Conservation (phyloP, 768 basidiomycete species). For the Tulasnella sp. region DNA sequence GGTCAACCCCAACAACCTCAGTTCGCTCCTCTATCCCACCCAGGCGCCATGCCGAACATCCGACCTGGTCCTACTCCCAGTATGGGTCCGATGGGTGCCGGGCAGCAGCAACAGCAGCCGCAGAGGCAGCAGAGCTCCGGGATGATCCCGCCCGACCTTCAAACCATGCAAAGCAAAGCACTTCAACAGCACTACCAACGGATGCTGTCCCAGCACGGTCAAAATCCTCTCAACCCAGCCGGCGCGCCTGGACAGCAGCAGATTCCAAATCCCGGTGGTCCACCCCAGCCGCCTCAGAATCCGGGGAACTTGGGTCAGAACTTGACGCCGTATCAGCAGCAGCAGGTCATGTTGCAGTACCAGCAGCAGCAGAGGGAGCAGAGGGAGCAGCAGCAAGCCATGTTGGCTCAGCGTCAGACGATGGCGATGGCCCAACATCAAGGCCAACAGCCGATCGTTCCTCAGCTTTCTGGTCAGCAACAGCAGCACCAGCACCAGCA, state of each 20-base stretch:
- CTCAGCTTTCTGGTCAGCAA: conserved; percentile 16
- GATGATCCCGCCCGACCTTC: not conserved
- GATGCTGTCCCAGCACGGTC: not conserved
- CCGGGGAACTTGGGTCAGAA: not conserved
- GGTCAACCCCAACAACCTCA: not conserved
- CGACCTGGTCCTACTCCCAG: not conserved
- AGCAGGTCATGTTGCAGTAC: conserved; percentile 17
- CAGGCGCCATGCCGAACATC: conserved; percentile 3
- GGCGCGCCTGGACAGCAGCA: too few relatives aligned
- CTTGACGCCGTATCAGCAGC: conserved; percentile 20
- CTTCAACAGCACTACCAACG: conserved; percentile 3
- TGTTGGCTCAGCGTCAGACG: conserved; percentile 12
- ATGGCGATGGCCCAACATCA: conserved; percentile 17
- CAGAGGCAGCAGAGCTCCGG: not conserved
- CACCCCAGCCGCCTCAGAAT: not conserved
- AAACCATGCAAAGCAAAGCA: not conserved
- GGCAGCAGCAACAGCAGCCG: not conserved
- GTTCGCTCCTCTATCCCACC: conserved; percentile 4
- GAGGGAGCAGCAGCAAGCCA: conserved; percentile 19
- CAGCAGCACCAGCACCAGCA: too few relatives aligned
- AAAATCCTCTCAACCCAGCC: not conserved
- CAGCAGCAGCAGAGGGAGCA: conserved; percentile 23
- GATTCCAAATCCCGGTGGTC: not conserved
- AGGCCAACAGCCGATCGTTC: conserved; percentile 16
- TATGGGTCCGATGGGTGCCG: not conserved